These are phyloP conservation scores for Filobasidium floriforme DNA, from an alignment of 768 basidiomycete species.

Conservation along the genomic window DNA sequence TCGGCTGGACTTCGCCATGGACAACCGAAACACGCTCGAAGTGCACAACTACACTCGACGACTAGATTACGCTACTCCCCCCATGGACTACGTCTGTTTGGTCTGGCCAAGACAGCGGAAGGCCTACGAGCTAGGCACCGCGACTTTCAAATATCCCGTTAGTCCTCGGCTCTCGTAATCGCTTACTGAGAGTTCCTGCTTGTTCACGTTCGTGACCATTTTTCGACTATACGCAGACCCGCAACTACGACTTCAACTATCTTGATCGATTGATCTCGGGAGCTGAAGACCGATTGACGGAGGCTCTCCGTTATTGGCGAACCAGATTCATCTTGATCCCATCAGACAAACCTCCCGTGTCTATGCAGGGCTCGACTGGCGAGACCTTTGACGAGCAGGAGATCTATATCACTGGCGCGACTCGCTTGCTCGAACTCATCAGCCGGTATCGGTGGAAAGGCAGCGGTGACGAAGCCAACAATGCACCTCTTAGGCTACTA, in stretches of 20 bases:
- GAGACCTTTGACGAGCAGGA: slow-evolving; percentile 80
- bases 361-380: slow-evolving; percentile 49
- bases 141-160: slow-evolving; percentile 66
- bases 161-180: slow-evolving; percentile 38
- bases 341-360: slow-evolving; percentile 58
- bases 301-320: slow-evolving; percentile 80
- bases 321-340: slow-evolving; percentile 91
- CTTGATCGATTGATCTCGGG: slow-evolving; percentile 44
- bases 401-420: slow-evolving; percentile 77
- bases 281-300: slow-evolving; percentile 49
- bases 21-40: slow-evolving; percentile 69
- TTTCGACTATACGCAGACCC: slow-evolving; percentile 47
- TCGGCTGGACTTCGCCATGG: slow-evolving; percentile 68
- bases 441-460: slow-evolving; percentile 72
- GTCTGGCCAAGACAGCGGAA: slow-evolving; percentile 88
- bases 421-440: slow-evolving; percentile 82
- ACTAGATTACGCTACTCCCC: slow-evolving; percentile 49
- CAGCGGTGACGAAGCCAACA: slow-evolving; percentile 53
- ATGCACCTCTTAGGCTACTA: slow-evolving; percentile 63
- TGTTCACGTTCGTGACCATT: slow-evolving; percentile 43
- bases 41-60: slow-evolving; percentile 77
- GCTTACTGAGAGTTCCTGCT: too few relatives aligned
- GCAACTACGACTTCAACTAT: slow-evolving; percentile 37
- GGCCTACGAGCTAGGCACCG: slow-evolving; percentile 72
- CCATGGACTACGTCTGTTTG: slow-evolving; percentile 73